Conservation (phyloP, 305 asterid genomes). For the Rubia tinctorum region DNA sequence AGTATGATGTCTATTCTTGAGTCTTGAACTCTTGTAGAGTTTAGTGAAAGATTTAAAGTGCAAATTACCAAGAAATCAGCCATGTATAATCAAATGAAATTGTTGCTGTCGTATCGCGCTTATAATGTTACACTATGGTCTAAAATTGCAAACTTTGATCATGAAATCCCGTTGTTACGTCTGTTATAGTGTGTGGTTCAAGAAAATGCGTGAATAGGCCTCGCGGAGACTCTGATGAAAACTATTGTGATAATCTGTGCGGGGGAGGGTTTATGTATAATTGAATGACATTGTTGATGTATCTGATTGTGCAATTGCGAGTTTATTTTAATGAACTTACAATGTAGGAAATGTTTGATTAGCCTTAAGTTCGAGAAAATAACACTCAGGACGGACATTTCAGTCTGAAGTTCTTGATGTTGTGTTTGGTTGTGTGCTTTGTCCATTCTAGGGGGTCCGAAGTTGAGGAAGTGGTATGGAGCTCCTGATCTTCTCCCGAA, state of each 20-base stretch:
- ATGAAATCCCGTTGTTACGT: background rate
- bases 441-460: conserved; percentile 71
- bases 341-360: background rate
- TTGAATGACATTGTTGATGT: background rate
- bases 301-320: background rate
- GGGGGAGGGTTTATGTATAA: too few relatives aligned
- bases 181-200: background rate
- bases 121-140: background rate
- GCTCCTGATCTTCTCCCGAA: conserved; percentile 71
- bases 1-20: background rate
- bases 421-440: conserved; percentile 7
- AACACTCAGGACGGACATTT: background rate
- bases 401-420: background rate
- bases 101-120: background rate
- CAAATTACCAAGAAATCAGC: background rate
- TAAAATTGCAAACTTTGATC: background rate
- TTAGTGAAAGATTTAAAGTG: background rate
- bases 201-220: too few relatives aligned
- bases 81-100: background rate
- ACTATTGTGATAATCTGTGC: too few relatives aligned
- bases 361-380: background rate
- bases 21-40: background rate
- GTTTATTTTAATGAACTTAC: background rate
- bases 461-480: conserved; percentile 97
- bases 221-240: too few relatives aligned